Conservation (phyloP, 2,329 filamentous ascomycete genomes). For the Conoideocrella luteorostrata region DNA sequence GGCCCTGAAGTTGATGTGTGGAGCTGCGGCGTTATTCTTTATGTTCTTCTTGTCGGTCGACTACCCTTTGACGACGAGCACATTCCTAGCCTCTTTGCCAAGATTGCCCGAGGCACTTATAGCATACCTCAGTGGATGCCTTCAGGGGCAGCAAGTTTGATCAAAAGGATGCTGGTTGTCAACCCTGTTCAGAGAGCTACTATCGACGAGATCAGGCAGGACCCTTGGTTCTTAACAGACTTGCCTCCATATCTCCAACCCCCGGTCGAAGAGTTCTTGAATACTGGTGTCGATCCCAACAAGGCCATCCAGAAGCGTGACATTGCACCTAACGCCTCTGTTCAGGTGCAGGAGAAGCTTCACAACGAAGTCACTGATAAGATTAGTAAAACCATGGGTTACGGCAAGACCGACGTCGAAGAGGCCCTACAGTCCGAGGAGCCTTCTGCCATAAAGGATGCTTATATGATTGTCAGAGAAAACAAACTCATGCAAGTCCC, state of each 20-base stretch:
- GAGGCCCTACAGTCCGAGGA: constrained; percentile 88
- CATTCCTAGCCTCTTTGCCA: constrained; percentile 94
- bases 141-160: constrained; percentile 70
- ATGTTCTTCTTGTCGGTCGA: constrained; percentile 72
- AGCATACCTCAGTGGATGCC: constrained; percentile 89
- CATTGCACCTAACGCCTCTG: constrained; percentile 71
- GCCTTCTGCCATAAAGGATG: constrained; percentile 96
- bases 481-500: constrained; percentile 96
- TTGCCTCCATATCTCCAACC: constrained; percentile 81
- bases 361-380: constrained; percentile 91
- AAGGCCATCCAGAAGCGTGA: constrained; percentile 81
- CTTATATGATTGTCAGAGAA: constrained; percentile 94
- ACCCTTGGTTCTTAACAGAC: constrained; percentile 89
- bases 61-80: constrained; percentile 98
- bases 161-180: constrained; percentile 89
- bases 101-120: constrained; percentile 92
- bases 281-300: constrained; percentile 89
- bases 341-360: constrained; percentile 78
- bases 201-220: constrained; percentile 85
- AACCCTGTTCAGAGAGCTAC: constrained; percentile 92
- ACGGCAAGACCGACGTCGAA: constrained; percentile 88
- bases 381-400: constrained; percentile 96
- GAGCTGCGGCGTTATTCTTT: constrained; percentile 91
- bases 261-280: constrained; percentile 84
- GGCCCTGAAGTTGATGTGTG: constrained; percentile 97